phyloP scores from a whole-genome alignment of 2,329 filamentous ascomycete genomes.

The Aspergillus piperis region DNA sequence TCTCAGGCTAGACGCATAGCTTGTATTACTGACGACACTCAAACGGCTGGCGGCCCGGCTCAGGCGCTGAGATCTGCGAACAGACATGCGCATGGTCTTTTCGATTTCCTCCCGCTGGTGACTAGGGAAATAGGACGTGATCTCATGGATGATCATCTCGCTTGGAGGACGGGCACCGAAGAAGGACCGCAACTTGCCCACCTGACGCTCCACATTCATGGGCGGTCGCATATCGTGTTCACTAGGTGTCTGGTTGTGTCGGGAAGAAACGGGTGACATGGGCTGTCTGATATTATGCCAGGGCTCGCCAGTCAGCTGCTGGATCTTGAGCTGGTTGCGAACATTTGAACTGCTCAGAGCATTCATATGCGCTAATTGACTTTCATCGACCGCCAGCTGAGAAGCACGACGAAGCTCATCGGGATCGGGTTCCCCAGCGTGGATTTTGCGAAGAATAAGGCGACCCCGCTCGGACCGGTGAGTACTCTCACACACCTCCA shows the following conservation, averaged over 20 bases:
- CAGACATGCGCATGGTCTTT: slow-evolving; percentile 87
- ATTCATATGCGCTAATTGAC: slow-evolving; percentile 68
- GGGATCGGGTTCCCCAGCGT: slow-evolving; percentile 82
- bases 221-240: slow-evolving; percentile 31
- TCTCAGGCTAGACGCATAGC: slow-evolving; percentile 85
- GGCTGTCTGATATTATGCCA: slow-evolving; percentile 85
- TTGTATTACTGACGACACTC: slow-evolving; percentile 90
- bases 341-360: slow-evolving; percentile 65
- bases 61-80: slow-evolving; percentile 83
- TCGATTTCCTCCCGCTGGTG: slow-evolving; percentile 94
- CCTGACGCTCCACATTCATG: slow-evolving; percentile 32
- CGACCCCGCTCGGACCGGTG: slow-evolving; percentile 84
- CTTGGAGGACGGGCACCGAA: slow-evolving; percentile 91
- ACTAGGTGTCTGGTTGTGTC: slow-evolving; percentile 31
- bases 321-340: slow-evolving; percentile 81
- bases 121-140: slow-evolving; percentile 96
- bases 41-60: slow-evolving; percentile 91
- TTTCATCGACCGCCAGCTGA: slow-evolving; percentile 85
- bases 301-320: slow-evolving; percentile 84
- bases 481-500: slow-evolving; percentile 85
- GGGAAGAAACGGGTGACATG: slow-evolving; percentile 67
- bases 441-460: slow-evolving; percentile 88
- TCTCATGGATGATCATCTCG: slow-evolving; percentile 93
- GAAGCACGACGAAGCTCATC: slow-evolving; percentile 85
- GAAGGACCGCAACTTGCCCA: slow-evolving; percentile 59